These are phyloP conservation scores for Podospora fimiseda DNA, from an alignment of 495 filamentous ascomycete genomes.

Conservation along the genomic window DNA sequence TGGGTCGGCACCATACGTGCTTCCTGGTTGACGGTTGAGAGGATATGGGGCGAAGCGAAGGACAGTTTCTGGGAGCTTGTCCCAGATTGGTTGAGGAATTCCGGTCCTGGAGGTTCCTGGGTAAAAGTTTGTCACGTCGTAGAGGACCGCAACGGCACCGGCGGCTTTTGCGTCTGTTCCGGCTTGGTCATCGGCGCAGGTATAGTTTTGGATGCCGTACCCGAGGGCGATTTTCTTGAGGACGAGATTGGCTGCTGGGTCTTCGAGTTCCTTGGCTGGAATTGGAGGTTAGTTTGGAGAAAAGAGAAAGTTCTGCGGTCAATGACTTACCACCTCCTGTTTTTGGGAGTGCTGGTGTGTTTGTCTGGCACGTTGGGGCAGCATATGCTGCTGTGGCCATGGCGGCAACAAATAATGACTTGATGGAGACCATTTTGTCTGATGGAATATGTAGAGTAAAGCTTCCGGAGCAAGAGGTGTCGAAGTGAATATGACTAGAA, in stretches of 20 bases:
- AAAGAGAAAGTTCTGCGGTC: not conserved
- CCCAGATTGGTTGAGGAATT: slow-evolving; percentile 23
- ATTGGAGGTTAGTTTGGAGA: slow-evolving; percentile 11
- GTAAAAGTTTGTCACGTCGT: slow-evolving; percentile 50
- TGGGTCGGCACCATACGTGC: slow-evolving; percentile 26
- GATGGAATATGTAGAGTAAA: slow-evolving; percentile 1
- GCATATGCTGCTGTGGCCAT: slow-evolving; percentile 22
- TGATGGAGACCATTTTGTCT: slow-evolving; percentile 27
- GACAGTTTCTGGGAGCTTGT: slow-evolving; percentile 25
- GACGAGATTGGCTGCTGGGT: slow-evolving; percentile 37
- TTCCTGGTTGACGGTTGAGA: slow-evolving; percentile 34
- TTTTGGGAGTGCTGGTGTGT: slow-evolving; percentile 20
- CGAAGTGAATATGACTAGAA: slow-evolving; percentile 11
- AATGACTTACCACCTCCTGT: slow-evolving; percentile 19
- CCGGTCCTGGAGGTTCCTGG: slow-evolving; percentile 27
- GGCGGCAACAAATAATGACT: slow-evolving; percentile 18
- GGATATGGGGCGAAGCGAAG: slow-evolving; percentile 31
- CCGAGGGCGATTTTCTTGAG: slow-evolving; percentile 62
- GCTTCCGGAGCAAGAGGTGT: slow-evolving; percentile 16
- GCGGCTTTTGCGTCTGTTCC: slow-evolving; percentile 28
- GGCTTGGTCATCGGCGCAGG: slow-evolving; percentile 39
- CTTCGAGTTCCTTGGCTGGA: slow-evolving; percentile 36
- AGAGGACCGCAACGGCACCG: slow-evolving; percentile 64
- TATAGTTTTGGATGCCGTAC: slow-evolving; percentile 75
- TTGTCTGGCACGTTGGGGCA: slow-evolving; percentile 10